Evolutionary conservation across 1,139 yeast species (phyloP), one percentile per base, ranked within the genome.

Genomic region (Hyphopichia fennica): DNA sequence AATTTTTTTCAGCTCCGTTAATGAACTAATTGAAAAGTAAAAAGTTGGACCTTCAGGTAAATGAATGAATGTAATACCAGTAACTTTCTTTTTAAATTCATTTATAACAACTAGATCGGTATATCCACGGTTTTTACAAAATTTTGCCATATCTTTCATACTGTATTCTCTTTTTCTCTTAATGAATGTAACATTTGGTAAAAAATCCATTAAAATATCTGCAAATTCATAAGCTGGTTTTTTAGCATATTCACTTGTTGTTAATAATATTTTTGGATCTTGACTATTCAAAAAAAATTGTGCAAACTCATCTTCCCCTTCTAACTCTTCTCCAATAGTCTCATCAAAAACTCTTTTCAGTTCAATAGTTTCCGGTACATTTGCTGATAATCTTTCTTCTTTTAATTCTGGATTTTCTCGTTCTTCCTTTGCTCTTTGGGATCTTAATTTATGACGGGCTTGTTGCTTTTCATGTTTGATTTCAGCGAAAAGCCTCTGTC

Each of bases 1-100:
- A 44, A 93, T 88, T 50, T 79, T 73, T 53, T 84, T 79, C n/a
- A 88, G 84, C 50, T 86, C 87, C 18, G 81, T 79, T 40, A 87
- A 73, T 5, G 96, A 88, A n/a, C 91, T 73, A 11, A 93, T 71
- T 16, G 93, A 84, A 57, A 93, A 93, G 66, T 93, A 91, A 58
- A 89, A 89, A 0, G 97, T 85, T 28, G 99, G 99, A 0, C 99
- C 99, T 39, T 77, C 87, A 6, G 99, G 99, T 47, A 93, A 74
- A 67, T 91, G 96, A 48, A 93, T 85, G 57, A 95, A 86, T 1
- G 98, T 89, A 46, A 95, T 66, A 3, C 99, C 99, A 40, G 87
- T 91, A 38, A 93, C 95, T 50, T 77, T 78, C 63, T 93, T 93
- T 63, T 90, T 90, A 66, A 89, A 96, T 67, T 93, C 99, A 63